A percentile compares a stretch with the other conserved stretches of the same genome.
phyloP scores from a whole-genome alignment of 1,139 yeast genomes.

The Scheffersomyces quercinus region DNA sequence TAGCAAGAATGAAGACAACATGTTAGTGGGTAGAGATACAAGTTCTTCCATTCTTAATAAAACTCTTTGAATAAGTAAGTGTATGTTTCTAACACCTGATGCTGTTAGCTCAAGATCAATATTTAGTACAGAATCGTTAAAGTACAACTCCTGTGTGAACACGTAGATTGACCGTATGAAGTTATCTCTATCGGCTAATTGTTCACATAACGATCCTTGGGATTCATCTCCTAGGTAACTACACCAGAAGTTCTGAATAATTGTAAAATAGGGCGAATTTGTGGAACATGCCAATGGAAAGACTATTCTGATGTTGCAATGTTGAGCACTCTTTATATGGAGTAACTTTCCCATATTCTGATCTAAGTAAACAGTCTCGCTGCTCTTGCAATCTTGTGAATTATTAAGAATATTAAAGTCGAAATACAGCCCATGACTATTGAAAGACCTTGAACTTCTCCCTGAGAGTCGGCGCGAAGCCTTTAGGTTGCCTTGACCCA shows the following conservation, averaged over 20 bases:
- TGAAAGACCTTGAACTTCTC: no score
- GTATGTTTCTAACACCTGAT: conserved; percentile 32
- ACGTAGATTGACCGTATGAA: conserved; percentile 38
- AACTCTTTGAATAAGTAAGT: conserved; percentile 26
- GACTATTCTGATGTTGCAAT: conserved; percentile 29
- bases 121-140: conserved; percentile 32
- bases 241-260: conserved; percentile 50
- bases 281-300: conserved; percentile 32
- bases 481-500: conserved; percentile 8
- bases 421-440: no score
- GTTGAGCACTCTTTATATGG: conserved; percentile 4
- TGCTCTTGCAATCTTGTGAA: no score
- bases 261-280: conserved; percentile 13
- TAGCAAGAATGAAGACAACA: conserved; percentile 27
- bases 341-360: conserved; percentile 5
- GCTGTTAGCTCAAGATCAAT: conserved; percentile 49
- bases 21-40: not conserved
- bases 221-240: conserved; percentile 64
- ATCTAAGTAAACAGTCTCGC: not conserved
- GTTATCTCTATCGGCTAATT: conserved; percentile 20
- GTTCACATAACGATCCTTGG: conserved; percentile 41
- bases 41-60: conserved; percentile 23
- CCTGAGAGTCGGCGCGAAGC: no score
- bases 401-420: no score
- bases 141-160: conserved; percentile 37